Base-by-base conservation (phyloP, 164 flowering plant genomes). In the Magnolia kwangsiensis region DNA sequence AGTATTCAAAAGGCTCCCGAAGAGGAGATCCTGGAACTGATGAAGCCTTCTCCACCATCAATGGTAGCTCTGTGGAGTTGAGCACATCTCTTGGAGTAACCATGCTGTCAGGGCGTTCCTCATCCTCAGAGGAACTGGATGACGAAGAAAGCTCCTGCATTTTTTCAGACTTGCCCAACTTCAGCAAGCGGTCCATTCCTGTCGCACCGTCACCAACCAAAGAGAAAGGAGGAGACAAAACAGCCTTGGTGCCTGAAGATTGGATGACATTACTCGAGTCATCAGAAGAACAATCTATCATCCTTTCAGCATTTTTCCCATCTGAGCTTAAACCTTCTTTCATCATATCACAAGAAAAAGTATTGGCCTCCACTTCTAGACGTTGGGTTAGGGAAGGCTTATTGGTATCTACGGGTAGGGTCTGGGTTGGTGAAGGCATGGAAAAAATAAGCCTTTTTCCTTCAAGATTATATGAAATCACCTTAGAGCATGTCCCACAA, bases 401-500 rank as follows among this genome's bases (percentile, higher is more conserved):
- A 50, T 78, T 61, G 67, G 63, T 67, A 19, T 51, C 74, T 3
- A 29, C 69, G 51, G 77, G 23, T 13, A 27, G 58, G 67, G 50
- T 64, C 71, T 78, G 78, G 51, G 45, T 55, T 55, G 75, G 63
- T 50, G 76, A 45, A 31, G 82, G 76, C 71, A 67, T 65, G 1
- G 88, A 81, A 72, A 85, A 69, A 76, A 83, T 74, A 75, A 88
- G 76, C 50, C 85, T 89, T 80, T 85, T 86, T 21, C 81, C 73
- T 20, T 85, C 80, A 74, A 85, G 63, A 13, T 77, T 63, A 72
- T 86, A 74, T 29, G 79, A 73, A 49, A 92, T 84, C 58, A 88
- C 75, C 8, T 86, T 76, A 49, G 90, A 89, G 80, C 98, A 94
- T 1, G 89, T 83, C 31, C 95, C 97, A 81, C 98, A 94, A 29